These are phyloP conservation scores for Gymnopilus junonius DNA, from an alignment of 768 basidiomycete species.

Conservation along the genomic window DNA sequence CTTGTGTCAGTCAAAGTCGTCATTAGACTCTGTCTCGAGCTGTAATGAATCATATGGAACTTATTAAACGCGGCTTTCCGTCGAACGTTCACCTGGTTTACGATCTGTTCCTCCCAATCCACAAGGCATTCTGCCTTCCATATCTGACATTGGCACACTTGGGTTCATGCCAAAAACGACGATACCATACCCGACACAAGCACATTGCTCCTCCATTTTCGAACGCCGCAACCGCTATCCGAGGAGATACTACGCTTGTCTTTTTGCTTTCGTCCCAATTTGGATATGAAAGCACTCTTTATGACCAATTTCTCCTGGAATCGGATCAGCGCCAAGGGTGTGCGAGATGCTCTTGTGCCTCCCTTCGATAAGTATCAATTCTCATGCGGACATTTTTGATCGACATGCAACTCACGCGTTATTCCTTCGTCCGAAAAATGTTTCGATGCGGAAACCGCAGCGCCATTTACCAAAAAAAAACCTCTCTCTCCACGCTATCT, in stretches of 20 bases:
- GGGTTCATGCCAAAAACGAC: not conserved
- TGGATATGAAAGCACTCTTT: not conserved
- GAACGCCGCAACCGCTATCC: conserved; percentile 8
- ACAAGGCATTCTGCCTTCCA: not conserved
- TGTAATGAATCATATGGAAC: not conserved
- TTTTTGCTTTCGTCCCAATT: not conserved
- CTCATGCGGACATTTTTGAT: not conserved
- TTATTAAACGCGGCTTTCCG: not conserved
- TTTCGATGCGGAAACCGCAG: not conserved
- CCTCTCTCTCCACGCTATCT: not conserved
- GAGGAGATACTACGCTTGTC: conserved; percentile 6
- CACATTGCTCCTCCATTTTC: not conserved
- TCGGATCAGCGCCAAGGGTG: conserved; percentile 6
- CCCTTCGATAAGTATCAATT: not conserved
- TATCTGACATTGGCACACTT: not conserved
- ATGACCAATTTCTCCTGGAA: not conserved
- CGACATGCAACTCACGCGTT: not conserved
- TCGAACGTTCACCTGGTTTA: not conserved
- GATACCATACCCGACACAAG: not conserved
- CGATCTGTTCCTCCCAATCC: not conserved
- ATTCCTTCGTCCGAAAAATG: not conserved
- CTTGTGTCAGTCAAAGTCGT: not conserved
- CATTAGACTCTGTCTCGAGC: not conserved
- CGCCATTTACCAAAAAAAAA: not conserved
- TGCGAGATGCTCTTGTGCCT: not conserved